Evolutionary conservation across 139 green algal genomes (phyloP).

Genomic region (Pseudopediastrum boryanum): DNA sequence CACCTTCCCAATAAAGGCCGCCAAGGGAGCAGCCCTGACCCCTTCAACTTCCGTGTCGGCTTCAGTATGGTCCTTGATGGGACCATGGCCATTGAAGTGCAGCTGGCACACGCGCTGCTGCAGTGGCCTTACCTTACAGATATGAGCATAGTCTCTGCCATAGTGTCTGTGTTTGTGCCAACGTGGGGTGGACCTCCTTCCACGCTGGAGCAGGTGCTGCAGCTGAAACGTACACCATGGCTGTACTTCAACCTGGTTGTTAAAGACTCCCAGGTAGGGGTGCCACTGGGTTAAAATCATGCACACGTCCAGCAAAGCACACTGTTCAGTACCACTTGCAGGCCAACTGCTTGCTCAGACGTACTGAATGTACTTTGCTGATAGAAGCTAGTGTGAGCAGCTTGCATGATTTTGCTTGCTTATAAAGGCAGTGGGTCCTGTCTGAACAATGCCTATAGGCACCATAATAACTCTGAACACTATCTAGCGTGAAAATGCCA

Average conservation of each 20-base stretch:
- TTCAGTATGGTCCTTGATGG: slow-evolving; percentile 57
- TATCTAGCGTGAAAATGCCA: no score
- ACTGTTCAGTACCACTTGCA: no score
- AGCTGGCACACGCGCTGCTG: slow-evolving; percentile 56
- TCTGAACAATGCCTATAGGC: no score
- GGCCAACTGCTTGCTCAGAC: no score
- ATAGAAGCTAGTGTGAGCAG: no score
- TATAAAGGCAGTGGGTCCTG: no score
- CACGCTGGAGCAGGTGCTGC: slow-evolving; percentile 36
- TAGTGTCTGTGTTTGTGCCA: slow-evolving; percentile 70
- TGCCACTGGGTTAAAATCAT: no score
- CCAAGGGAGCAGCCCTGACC: not conserved
- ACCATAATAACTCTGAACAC: no score
- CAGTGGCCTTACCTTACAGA: slow-evolving; percentile 85
- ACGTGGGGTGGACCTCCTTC: slow-evolving; percentile 42
- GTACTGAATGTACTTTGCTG: no score
- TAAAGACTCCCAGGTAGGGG: slow-evolving; percentile 61
- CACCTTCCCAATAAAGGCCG: slow-evolving; percentile 26
- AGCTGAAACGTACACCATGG: slow-evolving; percentile 58
- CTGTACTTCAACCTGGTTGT: slow-evolving; percentile 84
- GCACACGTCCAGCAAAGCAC: no score
- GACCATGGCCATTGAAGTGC: slow-evolving; percentile 60
- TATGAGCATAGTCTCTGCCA: slow-evolving; percentile 63
- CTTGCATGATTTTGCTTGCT: no score
- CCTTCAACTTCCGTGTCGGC: slow-evolving; percentile 20